These are phyloP conservation scores for Phaeolepiota aurea DNA, from an alignment of 768 basidiomycete species.

Conservation along the genomic window DNA sequence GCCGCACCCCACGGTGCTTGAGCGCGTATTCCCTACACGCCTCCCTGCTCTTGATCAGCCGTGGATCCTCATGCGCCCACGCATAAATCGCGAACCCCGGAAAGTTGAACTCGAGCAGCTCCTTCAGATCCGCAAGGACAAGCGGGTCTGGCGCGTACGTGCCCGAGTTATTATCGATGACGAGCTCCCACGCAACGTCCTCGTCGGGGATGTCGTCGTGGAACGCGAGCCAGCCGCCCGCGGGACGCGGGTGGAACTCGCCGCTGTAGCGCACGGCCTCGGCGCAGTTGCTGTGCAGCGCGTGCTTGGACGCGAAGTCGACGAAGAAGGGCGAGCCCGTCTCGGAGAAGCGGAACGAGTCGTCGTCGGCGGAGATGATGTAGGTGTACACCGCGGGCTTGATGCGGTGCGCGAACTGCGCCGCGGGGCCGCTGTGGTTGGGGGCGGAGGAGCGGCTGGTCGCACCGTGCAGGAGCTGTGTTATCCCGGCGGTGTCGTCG, in stretches of 20 bases:
- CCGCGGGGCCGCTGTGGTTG: conserved; percentile 3
- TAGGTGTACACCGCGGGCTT: conserved; percentile 85
- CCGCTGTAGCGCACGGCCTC: conserved; percentile 63
- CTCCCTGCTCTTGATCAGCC: conserved; percentile 48
- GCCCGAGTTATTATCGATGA: conserved; percentile 82
- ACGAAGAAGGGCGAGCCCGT: conserved; percentile 85
- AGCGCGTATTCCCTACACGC: conserved; percentile 63
- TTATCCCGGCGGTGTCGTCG: conserved; percentile 35
- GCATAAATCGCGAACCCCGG: conserved; percentile 50
- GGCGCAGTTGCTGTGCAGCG: conserved; percentile 70
- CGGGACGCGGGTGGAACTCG: conserved; percentile 72
- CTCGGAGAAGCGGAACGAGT: conserved; percentile 76
- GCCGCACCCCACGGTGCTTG: conserved; percentile 46
- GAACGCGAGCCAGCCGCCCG: conserved; percentile 61
- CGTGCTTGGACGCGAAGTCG: conserved; percentile 83
- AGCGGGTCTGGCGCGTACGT: conserved; percentile 71
- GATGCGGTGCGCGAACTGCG: conserved; percentile 33
- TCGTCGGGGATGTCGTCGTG: conserved; percentile 44
- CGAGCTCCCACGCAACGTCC: conserved; percentile 67
- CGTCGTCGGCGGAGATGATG: conserved; percentile 67
- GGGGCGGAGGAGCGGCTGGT: conserved; percentile 8
- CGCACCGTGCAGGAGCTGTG: conserved; percentile 43
- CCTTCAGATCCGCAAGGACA: conserved; percentile 52
- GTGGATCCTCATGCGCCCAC: conserved; percentile 46
- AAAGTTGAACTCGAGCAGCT: conserved; percentile 68